A percentile compares a stretch with the other conserved stretches of the same genome.
phyloP scores from a whole-genome alignment of 2,329 filamentous ascomycete genomes.

The Verticillium dahliae region DNA sequence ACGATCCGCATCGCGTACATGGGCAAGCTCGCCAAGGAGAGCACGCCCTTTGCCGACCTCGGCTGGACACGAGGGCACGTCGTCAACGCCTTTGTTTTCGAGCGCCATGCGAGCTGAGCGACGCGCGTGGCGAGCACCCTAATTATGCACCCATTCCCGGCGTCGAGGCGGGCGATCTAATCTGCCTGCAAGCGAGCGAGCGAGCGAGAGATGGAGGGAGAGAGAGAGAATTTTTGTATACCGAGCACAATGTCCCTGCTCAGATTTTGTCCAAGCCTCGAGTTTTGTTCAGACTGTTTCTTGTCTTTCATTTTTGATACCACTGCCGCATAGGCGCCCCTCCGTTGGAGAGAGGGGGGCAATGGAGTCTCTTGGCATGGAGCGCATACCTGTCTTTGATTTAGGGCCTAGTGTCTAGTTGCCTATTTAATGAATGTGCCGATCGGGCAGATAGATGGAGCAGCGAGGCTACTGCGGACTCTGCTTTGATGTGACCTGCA shows the following conservation, averaged over 20 bases:
- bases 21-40: conserved; percentile 71
- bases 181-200: not conserved
- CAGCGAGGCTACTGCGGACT: too few species aligned
- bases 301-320: not conserved
- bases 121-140: not conserved
- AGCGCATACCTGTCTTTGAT: not conserved
- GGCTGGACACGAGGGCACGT: conserved; percentile 72
- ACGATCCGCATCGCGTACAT: conserved; percentile 71
- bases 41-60: conserved; percentile 56
- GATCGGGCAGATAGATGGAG: too few species aligned
- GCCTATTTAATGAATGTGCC: not conserved
- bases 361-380: not conserved
- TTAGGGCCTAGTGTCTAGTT: not conserved
- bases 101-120: conserved; percentile 23
- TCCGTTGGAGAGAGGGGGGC: not conserved
- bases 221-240: not conserved
- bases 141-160: not conserved
- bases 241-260: not conserved
- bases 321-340: not conserved
- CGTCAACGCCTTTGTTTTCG: conserved; percentile 68
- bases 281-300: not conserved
- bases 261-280: not conserved
- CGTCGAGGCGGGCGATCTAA: not conserved
- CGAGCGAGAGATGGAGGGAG: too few species aligned
- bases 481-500: too few species aligned